Evolutionary conservation across 1,139 yeast genomes (phyloP), one percentile per base, ranked within the genome.

Genomic region (Pichia sp.): DNA sequence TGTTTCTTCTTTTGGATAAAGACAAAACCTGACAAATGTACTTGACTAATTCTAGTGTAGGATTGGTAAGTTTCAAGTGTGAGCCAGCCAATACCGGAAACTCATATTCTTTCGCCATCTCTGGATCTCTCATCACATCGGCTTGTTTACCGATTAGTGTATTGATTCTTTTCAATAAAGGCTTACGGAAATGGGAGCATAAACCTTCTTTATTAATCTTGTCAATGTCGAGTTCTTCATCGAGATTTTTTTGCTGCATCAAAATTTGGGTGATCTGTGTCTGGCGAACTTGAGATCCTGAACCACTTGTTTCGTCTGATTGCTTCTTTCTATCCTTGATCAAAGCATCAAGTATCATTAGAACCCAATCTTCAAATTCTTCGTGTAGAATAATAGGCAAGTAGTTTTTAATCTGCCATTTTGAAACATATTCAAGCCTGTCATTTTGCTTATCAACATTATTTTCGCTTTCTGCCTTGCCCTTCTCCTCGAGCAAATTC

Each of bases 301-400:
- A 71, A 74, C 1, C 50, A 31, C 1, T 42, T 10, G 40, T 23
- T 1, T 19, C 26, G 19, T 48, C 47, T 8, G 73, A 67, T 1
- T 74, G 74, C 16, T 76, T 76, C 16, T 72, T 71, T 65, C 88
- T 87, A 50, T 75, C 74, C 55, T 82, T 81, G 45, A 84, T 75
- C 61, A 93, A 74, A 2, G 87, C 75, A 65, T 89, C 95, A 63
- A 92, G 71, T 64, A 89, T 85, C 59, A 90, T 81, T 48, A 85
- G 74, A 49, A 89, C 73, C 97, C 97, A 93, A 62, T 86, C 95
- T 53, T 85, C 88, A 73, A 93, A 90, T 66, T 95, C 98, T 11
- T 79, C 79, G 63, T 84, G 93, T 58, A 86, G 80, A 29, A 90
- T 78, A 0, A 76, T 69, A 0, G 99, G 98, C 53, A 95, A 72